Conservation (phyloP, 2,329 filamentous ascomycete genomes). For the Aspergillaceae sp. region DNA sequence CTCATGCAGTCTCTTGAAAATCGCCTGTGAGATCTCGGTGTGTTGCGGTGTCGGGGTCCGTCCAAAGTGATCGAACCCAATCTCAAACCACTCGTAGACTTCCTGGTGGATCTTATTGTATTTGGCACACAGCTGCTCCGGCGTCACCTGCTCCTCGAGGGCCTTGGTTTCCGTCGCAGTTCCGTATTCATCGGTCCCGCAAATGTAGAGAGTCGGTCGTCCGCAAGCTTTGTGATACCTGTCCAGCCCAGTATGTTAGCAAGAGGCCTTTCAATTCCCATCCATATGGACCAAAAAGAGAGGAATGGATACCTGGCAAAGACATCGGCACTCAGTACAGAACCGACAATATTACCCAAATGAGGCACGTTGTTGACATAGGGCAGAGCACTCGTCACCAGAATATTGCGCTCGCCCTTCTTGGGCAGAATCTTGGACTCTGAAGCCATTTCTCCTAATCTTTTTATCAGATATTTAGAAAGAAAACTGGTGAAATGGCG, state of each 20-base stretch:
- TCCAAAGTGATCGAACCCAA: slow-evolving; percentile 90
- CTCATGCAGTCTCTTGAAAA: slow-evolving; percentile 78
- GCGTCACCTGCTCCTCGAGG: slow-evolving; percentile 74
- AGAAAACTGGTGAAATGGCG: neutral
- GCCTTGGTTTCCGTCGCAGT: slow-evolving; percentile 95
- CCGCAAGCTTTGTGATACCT: slow-evolving; percentile 73
- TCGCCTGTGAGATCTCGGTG: slow-evolving; percentile 84
- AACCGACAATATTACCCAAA: slow-evolving; percentile 80
- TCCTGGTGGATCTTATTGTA: slow-evolving; percentile 84
- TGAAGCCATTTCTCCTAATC: slow-evolving; percentile 14
- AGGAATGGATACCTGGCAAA: slow-evolving; percentile 47
- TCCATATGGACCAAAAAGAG: neutral
- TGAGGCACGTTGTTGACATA: slow-evolving; percentile 77
- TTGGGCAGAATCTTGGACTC: slow-evolving; percentile 49
- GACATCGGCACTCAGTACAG: slow-evolving; percentile 80
- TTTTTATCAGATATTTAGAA: neutral
- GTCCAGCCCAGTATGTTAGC: slow-evolving; percentile 8
- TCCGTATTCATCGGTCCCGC: slow-evolving; percentile 88
- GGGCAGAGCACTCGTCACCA: slow-evolving; percentile 85
- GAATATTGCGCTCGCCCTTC: slow-evolving; percentile 71
- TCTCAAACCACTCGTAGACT: slow-evolving; percentile 94
- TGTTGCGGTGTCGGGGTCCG: slow-evolving; percentile 83
- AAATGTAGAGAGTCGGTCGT: slow-evolving; percentile 73
- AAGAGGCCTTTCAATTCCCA: neutral
- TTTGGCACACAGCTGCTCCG: slow-evolving; percentile 79